phyloP scores from a whole-genome alignment of 805 yeast species.

The Babjeviella inositovora region DNA sequence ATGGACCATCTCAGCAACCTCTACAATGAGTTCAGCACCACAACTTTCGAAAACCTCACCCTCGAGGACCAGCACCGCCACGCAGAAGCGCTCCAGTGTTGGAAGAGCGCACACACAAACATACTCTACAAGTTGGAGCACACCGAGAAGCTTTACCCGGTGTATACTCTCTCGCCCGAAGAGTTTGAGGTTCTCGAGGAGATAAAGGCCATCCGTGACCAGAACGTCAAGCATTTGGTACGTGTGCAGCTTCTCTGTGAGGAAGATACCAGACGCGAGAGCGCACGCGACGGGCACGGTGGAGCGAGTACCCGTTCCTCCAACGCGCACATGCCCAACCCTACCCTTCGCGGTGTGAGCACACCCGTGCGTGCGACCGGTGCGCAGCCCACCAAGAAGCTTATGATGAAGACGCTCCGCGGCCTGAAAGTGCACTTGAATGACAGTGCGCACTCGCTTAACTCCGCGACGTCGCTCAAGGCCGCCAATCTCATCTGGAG shows the following conservation, averaged over 20 bases:
- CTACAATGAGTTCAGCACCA: slow-evolving; percentile 19
- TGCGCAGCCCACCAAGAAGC: slow-evolving; percentile 5
- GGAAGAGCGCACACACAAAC: slow-evolving; percentile 25
- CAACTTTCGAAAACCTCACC: slow-evolving; percentile 15
- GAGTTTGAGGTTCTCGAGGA: slow-evolving; percentile 12
- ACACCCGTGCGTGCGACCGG: slow-evolving; percentile 2
- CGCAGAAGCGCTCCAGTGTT: slow-evolving; percentile 22
- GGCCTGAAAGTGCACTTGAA: slow-evolving; percentile 7
- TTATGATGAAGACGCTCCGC: slow-evolving; percentile 13
- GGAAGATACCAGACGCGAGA: slow-evolving; percentile 11
- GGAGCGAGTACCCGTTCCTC: slow-evolving; percentile 1
- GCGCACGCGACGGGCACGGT: slow-evolving; percentile 1
- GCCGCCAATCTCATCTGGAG: too few species aligned
- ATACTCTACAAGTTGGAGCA: slow-evolving; percentile 18
- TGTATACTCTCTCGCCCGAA: slow-evolving; percentile 5
- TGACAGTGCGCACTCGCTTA: too few species aligned
- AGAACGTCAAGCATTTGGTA: slow-evolving; percentile 22
- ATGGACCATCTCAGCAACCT: slow-evolving; percentile 16
- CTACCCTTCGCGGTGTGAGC: slow-evolving; percentile 1
- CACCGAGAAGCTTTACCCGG: not conserved
- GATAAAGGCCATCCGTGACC: slow-evolving; percentile 18
- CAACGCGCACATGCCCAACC: slow-evolving; percentile 1
- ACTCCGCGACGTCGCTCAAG: too few species aligned
- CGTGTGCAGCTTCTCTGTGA: slow-evolving; percentile 21
- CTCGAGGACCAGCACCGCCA: slow-evolving; percentile 16